Evolutionary conservation across 163 green algal species (phyloP).

Genomic region (Prototheca cutis): DNA sequence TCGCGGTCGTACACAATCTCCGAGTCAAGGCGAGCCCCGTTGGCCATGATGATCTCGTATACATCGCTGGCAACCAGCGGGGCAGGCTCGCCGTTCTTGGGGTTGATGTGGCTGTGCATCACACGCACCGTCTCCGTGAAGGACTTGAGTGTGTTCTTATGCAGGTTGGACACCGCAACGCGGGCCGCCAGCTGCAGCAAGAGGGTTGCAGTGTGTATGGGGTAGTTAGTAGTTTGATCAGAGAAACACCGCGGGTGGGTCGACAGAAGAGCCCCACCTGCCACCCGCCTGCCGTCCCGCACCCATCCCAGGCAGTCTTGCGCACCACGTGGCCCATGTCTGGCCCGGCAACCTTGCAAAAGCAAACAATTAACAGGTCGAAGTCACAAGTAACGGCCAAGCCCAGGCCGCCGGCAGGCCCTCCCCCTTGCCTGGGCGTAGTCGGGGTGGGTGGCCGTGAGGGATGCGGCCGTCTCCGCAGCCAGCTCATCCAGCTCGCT

Average conservation of each 20-base stretch:
- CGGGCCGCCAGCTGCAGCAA: constrained; percentile 83
- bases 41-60: constrained; percentile 82
- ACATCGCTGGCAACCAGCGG: constrained; percentile 85
- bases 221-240: no score
- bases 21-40: constrained; percentile 78
- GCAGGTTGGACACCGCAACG: constrained; percentile 98
- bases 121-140: constrained; percentile 93
- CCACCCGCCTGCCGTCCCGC: no score
- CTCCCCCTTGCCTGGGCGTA: constrained; percentile 73
- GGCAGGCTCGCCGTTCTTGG: constrained; percentile 73
- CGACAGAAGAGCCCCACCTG: no score
- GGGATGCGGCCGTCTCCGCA: constrained; percentile 91
- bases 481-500: constrained; percentile 96
- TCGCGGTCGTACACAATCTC: constrained; percentile 99
- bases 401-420: neutral
- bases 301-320: no score
- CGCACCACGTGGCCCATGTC: no score
- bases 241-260: no score
- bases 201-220: no score
- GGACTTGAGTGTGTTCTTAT: constrained; percentile 99
- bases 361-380: neutral
- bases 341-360: neutral
- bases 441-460: constrained; percentile 96
- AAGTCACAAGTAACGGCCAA: neutral
- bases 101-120: constrained; percentile 90